phyloP scores from a whole-genome alignment of 345 rosid species.

The Trapa bicornis region DNA sequence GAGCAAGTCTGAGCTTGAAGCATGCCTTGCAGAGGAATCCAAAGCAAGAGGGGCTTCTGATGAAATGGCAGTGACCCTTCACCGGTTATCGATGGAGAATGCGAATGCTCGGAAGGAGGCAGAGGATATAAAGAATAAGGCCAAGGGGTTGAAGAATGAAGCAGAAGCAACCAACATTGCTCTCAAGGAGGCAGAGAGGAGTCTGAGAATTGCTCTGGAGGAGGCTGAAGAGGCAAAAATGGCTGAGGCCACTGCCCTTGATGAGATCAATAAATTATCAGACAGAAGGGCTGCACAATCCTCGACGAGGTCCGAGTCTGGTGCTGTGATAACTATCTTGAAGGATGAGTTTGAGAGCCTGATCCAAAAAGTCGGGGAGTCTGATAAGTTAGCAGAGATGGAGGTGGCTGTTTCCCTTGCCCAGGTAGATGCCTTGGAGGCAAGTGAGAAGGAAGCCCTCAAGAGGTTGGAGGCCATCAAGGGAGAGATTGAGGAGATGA shows the following conservation, averaged over 20 bases:
- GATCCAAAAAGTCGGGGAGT: conserved; percentile 68
- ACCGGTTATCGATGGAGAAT: conserved; percentile 57
- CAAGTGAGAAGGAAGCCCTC: conserved; percentile 75
- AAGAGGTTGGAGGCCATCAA: conserved; percentile 58
- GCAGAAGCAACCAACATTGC: conserved; percentile 44
- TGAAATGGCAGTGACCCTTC: conserved; percentile 68
- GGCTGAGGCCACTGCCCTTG: conserved; percentile 60
- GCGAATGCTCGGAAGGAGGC: conserved; percentile 55
- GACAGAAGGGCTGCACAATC: conserved; percentile 70
- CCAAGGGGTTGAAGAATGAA: conserved; percentile 53
- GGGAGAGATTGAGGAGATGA: conserved; percentile 72
- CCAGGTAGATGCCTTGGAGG: conserved; percentile 88
- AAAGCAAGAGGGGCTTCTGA: conserved; percentile 55
- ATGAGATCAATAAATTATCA: conserved; percentile 52
- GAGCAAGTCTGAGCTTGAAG: conserved; percentile 71
- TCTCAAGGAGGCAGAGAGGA: conserved; percentile 62
- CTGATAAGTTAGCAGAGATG: conserved; percentile 68
- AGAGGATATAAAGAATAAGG: conserved; percentile 62
- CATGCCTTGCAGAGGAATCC: conserved; percentile 46
- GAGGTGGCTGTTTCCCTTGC: conserved; percentile 93
- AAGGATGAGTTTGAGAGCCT: conserved; percentile 66
- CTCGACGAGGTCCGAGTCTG: conserved; percentile 57
- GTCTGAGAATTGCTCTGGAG: conserved; percentile 56
- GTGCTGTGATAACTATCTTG: conserved; percentile 64
- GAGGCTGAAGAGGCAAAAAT: conserved; percentile 82